A percentile compares a stretch with the other conserved stretches of the same genome.
Evolutionary conservation across 2,329 filamentous ascomycete genomes (phyloP).

Genomic region (Hypoxylon sp.): DNA sequence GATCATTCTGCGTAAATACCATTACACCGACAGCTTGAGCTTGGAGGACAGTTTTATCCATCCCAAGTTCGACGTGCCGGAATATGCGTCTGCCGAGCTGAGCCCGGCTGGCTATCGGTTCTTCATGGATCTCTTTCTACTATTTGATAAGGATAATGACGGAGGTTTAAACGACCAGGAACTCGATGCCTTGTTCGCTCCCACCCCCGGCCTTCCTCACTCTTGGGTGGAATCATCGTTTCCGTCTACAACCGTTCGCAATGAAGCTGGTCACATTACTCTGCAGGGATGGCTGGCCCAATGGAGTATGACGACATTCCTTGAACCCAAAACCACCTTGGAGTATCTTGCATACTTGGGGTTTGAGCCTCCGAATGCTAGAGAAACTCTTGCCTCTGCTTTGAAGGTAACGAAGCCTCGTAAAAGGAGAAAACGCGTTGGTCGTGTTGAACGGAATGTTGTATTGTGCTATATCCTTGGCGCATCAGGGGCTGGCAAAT

Average conservation of each 20-base stretch:
- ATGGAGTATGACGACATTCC: constrained; percentile 99
- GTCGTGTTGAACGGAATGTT: constrained; percentile 92
- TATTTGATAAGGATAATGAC: constrained; percentile 98
- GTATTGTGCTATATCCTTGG: constrained; percentile 94
- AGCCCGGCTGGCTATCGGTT: constrained; percentile 96
- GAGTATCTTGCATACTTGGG: constrained; percentile 97
- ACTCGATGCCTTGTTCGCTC: constrained; percentile 87
- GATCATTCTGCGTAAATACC: constrained; percentile 94
- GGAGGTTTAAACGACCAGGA: constrained; percentile 91
- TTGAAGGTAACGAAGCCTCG: constrained; percentile 93
- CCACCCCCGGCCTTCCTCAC: constrained; percentile 87
- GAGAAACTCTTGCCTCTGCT: constrained; percentile 83
- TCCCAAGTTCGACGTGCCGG: constrained; percentile 93
- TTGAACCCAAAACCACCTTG: constrained; percentile 93
- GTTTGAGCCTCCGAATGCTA: constrained; percentile 85
- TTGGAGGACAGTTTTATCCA: constrained; percentile 92
- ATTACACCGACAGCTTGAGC: constrained; percentile 95
- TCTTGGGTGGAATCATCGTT: constrained; percentile 93
- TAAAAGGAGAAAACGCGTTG: constrained; percentile 84
- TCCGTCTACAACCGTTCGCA: constrained; percentile 92
- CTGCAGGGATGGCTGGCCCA: constrained; percentile 98
- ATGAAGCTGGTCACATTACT: constrained; percentile 95
- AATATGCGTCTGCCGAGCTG: constrained; percentile 91
- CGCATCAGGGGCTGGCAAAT: constrained; percentile 89
- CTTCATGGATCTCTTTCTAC: constrained; percentile 94